Evolutionary conservation across 805 yeast species (phyloP), one percentile per base, ranked within the genome.

Genomic region (Candida multigemmis): DNA sequence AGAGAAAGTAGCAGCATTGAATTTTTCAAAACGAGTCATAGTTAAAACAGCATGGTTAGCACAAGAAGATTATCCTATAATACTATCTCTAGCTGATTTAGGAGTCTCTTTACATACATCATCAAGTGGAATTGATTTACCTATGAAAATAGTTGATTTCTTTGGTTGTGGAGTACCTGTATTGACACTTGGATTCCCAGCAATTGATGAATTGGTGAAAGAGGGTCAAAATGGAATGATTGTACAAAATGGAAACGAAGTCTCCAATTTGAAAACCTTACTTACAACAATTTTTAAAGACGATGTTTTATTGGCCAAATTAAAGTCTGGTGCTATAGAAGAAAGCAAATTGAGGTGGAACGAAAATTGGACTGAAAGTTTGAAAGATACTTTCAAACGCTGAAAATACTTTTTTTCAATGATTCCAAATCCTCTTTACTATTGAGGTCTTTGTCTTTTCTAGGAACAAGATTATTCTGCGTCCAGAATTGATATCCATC

Each of bases 131-230:
- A 65, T 82, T 31, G 99, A 91, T 45, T 64, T 91, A 32, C 99
- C 99, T 1, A 91, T 91, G 99, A 91, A 91, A 51, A 82, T 91
- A 19, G 78, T 89, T 5, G 99, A 91, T 45, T 75, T 89, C 70
- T 87, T 89, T 60, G 98, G 98, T 0, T 82, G 91, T 37, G 97
- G 97, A 0, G 59, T 91, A 8, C 99, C 98, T 1, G 96, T 86
- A 0, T 60, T 87, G 3, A 73, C 95, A 0, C 60, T 87, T 32
- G 59, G 65, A 19, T 91, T 84, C 48, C 74, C 79, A 0, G 89
- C 94, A 2, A 65, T 89, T 9, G 60, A 61, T 5, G 98, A 91
- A 48, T 58, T 91, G 23, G 89, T 91, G 1, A 59, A 68, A 24
- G 69, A 77, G 25, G 70, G 69, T 2, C 59, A 53, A 1, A 86